These are phyloP conservation scores for Coemansia sp. DNA, from an alignment of 192 early-diverging fungal genomes.

Conservation along the genomic window DNA sequence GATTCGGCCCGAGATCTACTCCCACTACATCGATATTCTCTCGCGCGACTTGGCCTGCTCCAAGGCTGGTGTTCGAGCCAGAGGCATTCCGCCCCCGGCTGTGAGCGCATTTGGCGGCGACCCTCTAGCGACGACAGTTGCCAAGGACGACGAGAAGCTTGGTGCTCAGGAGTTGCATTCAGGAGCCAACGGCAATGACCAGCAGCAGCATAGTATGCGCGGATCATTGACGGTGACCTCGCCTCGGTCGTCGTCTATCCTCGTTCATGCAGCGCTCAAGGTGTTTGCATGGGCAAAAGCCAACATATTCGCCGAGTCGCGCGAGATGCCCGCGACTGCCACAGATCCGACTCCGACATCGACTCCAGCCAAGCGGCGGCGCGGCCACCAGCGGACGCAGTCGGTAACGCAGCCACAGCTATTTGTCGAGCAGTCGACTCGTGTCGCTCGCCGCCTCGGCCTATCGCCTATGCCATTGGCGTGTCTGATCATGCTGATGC, in stretches of 20 bases:
- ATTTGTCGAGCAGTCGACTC: conserved; percentile 52
- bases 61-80: conserved; percentile 9
- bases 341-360: background rate
- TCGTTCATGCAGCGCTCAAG: conserved; percentile 30
- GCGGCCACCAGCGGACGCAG: conserved; percentile 29
- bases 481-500: conserved; percentile 50
- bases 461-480: conserved; percentile 53
- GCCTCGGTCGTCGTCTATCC: conserved; percentile 35
- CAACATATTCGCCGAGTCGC: conserved; percentile 11
- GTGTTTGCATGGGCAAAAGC: conserved; percentile 22
- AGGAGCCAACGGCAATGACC: background rate
- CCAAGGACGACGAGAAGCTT: conserved; percentile 21
- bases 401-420: conserved; percentile 46
- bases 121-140: background rate
- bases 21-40: conserved; percentile 81
- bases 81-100: conserved; percentile 12
- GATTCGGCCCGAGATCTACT: conserved; percentile 85
- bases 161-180: conserved; percentile 6
- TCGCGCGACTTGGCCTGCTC: conserved; percentile 79
- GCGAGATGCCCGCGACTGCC: background rate
- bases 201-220: background rate
- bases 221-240: background rate
- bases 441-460: conserved; percentile 53
- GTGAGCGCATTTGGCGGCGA: background rate
- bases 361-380: conserved; percentile 7